A percentile compares a stretch with the other conserved stretches of the same genome.
Conservation (phyloP, 2,329 filamentous ascomycete species). For the Fusarium sp. region DNA sequence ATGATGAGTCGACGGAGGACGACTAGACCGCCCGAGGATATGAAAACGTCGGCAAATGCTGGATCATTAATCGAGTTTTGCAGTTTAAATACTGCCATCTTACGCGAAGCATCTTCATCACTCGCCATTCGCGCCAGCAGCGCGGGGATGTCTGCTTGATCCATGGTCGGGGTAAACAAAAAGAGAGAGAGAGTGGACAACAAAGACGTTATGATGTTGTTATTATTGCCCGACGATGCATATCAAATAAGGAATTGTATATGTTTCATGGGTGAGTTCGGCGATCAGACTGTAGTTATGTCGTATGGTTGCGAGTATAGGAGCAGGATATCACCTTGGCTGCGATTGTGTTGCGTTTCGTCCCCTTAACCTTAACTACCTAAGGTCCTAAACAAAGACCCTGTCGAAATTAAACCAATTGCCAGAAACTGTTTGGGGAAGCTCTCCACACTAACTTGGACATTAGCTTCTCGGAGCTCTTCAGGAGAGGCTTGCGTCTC, state of each 20-base stretch:
- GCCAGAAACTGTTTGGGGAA: slow-evolving; percentile 30
- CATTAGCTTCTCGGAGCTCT: slow-evolving; percentile 7
- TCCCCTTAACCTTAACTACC: slow-evolving; percentile 9
- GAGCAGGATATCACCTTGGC: slow-evolving; percentile 13
- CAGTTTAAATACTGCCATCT: slow-evolving; percentile 99
- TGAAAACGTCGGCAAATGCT: slow-evolving; percentile 95
- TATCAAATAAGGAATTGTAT: neutral
- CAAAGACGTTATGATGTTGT: slow-evolving; percentile 16
- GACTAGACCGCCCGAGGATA: slow-evolving; percentile 84
- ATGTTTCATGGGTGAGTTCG: neutral
- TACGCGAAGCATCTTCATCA: slow-evolving; percentile 89
- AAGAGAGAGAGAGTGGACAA: neutral
- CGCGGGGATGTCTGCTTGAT: slow-evolving; percentile 73
- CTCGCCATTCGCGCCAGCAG: slow-evolving; percentile 71
- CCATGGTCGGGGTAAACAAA: slow-evolving; percentile 52
- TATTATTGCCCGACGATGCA: slow-evolving; percentile 26
- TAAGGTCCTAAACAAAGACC: slow-evolving; percentile 8
- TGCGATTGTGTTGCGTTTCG: slow-evolving; percentile 1
- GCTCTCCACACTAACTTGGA: slow-evolving; percentile 14
- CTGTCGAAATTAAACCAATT: slow-evolving; percentile 35
- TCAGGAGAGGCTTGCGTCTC: slow-evolving; percentile 31
- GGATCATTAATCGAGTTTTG: slow-evolving; percentile 96
- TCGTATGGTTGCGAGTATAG: slow-evolving; percentile 11
- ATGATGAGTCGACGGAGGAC: slow-evolving; percentile 86
- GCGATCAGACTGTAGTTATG: neutral